A percentile compares a stretch with the other conserved stretches of the same genome.
Conservation (phyloP, 176 grass and related monocot species). For the Panicum miliaceum region DNA sequence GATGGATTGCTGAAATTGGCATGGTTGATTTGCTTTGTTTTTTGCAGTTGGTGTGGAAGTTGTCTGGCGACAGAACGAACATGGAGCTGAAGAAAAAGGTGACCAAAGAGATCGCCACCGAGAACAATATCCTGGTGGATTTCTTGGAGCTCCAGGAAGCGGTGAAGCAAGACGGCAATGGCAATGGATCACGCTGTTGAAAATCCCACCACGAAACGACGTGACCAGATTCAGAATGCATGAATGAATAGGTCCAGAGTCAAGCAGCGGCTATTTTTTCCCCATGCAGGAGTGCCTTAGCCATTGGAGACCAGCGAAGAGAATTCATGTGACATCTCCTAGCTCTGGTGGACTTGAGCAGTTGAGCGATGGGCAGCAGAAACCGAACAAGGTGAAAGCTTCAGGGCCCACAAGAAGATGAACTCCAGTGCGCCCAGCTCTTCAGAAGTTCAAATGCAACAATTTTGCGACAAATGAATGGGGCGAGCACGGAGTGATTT, state of each 20-base stretch:
- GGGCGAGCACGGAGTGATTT: too few species aligned
- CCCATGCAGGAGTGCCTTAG: neutral
- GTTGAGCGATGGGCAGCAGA: neutral
- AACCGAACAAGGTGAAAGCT: constrained; percentile 21
- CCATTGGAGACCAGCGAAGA: neutral
- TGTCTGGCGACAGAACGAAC: constrained; percentile 23
- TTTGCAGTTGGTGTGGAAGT: constrained; percentile 52
- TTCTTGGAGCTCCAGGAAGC: constrained; percentile 22
- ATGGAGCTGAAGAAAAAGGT: constrained; percentile 51
- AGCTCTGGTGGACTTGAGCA: neutral
- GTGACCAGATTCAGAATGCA: neutral
- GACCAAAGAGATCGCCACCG: constrained; percentile 22
- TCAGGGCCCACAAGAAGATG: constrained; percentile 11
- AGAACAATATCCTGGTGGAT: constrained; percentile 42
- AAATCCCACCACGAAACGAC: neutral
- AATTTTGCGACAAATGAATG: neutral
- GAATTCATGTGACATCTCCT: neutral
- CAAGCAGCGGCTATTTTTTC: neutral
- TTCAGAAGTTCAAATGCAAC: constrained; percentile 1
- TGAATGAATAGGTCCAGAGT: neutral
- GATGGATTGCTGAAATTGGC: neutral
- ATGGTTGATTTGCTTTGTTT: neutral
- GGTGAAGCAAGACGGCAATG: neutral
- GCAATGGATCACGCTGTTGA: neutral
- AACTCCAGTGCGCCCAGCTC: neutral